phyloP scores from a whole-genome alignment of 257 asterid species.

The Solanum gandarillasii region DNA sequence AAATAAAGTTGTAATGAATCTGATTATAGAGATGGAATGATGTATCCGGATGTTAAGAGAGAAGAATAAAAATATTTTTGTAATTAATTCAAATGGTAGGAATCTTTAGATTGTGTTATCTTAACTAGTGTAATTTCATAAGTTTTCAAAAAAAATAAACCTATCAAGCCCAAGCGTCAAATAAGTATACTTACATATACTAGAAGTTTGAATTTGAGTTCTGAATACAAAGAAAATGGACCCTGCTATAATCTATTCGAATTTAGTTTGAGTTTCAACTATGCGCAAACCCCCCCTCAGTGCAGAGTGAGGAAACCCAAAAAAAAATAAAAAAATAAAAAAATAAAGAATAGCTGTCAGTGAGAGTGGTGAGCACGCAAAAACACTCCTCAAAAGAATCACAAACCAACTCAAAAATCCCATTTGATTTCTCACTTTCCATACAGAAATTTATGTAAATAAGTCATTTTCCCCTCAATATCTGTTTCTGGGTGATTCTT shows the following conservation, averaged over 20 bases:
- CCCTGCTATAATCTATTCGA: rapidly evolving
- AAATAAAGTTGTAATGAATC: no score
- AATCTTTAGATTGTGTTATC: no score
- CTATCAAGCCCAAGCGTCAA: background rate
- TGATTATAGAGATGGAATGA: no score
- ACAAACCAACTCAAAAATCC: background rate
- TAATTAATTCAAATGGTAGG: no score
- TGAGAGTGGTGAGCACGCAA: background rate
- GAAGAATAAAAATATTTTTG: no score
- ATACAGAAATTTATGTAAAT: background rate
- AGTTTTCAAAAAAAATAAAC: no score
- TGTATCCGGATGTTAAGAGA: no score
- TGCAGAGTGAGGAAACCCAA: background rate
- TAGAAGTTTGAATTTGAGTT: no score
- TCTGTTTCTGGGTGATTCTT: background rate
- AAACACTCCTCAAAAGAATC: background rate
- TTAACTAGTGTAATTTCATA: no score
- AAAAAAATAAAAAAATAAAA: no score
- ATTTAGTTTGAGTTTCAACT: rapidly evolving
- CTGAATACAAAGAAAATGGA: no score
- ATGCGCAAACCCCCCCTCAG: no score
- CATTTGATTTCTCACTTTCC: background rate
- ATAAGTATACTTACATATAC: background rate
- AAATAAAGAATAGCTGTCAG: background rate
- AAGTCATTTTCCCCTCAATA: background rate